Base-by-base conservation (phyloP, 176 grass and related monocot species). In the Coix lacrymajobi region DNA sequence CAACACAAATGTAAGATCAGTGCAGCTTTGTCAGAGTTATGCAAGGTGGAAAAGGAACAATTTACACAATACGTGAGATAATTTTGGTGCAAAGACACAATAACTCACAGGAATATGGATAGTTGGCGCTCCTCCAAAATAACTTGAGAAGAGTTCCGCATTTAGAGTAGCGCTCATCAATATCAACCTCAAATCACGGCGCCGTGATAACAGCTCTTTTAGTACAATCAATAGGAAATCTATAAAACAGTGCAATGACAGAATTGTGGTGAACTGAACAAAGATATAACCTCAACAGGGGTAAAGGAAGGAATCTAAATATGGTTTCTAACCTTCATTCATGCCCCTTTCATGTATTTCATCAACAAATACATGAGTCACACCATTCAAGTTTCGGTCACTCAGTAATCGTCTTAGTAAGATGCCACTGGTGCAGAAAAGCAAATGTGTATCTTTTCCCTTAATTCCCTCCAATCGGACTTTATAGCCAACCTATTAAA, bases 331-430 rank as follows among this genome's bases (percentile, higher is more conserved):
- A 98, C 96, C 96, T 95, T 98, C 96, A 70, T 98, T 98, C 96
- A 98, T 98, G 87, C 96, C 96, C 86, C 96, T 92, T 95, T 98
- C 96, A 87, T 98, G 96, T 93, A 98, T 95, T 86, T 98, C 96
- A 88, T 98, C 90, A 87, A 98, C 96, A 91, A 95, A 98, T 88
- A 98, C 92, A 90, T 98, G 96, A 88, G 92, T 95, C 76, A 95
- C 84, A 31, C 92, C 92, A 90, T 89, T 95, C 86, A 95, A 89
- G 66, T 95, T 98, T 69, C 85, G 89, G 76, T 98, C 96, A 69
- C 90, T 88, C 52, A 98, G 89, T 81, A 98, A 93, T 79, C 92
- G 88, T 83, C 96, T 93, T 40, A 98, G 80, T 79, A 98, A 88
- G 86, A 98, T 98, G 33, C 96, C 96, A 88, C 96, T 98, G 57